Conservation (phyloP, 2,329 filamentous ascomycete genomes). For the Xylariaceae sp. region DNA sequence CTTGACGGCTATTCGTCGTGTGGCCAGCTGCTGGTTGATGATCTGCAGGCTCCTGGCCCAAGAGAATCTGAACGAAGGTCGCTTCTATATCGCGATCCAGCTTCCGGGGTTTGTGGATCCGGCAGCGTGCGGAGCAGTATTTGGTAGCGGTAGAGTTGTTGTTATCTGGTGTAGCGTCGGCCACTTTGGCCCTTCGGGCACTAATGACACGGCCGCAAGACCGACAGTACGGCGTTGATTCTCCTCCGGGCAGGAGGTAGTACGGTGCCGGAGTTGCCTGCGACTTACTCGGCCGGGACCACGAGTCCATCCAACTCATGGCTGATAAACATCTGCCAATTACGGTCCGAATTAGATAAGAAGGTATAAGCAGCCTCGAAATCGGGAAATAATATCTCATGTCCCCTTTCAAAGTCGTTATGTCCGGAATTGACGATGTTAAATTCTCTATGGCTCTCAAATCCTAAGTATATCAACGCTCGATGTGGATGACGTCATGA, state of each 20-base stretch:
- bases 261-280: conserved; percentile 57
- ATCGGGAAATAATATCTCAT: too few species aligned
- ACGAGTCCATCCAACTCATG: conserved; percentile 52
- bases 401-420: too few species aligned
- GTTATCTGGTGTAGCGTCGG: too few species aligned
- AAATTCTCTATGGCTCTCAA: too few species aligned
- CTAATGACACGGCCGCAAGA: conserved; percentile 63
- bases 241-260: conserved; percentile 55
- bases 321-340: background rate
- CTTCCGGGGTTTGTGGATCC: conserved; percentile 55
- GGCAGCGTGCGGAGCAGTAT: conserved; percentile 64
- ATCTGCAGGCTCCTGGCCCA: background rate
- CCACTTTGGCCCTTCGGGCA: conserved; percentile 33
- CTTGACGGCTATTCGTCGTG: background rate
- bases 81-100: conserved; percentile 59
- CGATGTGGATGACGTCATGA: too few species aligned
- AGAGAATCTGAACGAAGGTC: conserved; percentile 49
- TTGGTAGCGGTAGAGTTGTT: conserved; percentile 44
- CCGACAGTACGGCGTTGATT: conserved; percentile 60
- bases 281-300: conserved; percentile 48
- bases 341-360: background rate
- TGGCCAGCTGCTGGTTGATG: background rate
- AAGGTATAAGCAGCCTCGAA: background rate
- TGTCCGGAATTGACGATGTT: too few species aligned
- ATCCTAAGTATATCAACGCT: too few species aligned